Evolutionary conservation across 2,329 filamentous ascomycete species (phyloP).

Genomic region (Lachnellula suecica): DNA sequence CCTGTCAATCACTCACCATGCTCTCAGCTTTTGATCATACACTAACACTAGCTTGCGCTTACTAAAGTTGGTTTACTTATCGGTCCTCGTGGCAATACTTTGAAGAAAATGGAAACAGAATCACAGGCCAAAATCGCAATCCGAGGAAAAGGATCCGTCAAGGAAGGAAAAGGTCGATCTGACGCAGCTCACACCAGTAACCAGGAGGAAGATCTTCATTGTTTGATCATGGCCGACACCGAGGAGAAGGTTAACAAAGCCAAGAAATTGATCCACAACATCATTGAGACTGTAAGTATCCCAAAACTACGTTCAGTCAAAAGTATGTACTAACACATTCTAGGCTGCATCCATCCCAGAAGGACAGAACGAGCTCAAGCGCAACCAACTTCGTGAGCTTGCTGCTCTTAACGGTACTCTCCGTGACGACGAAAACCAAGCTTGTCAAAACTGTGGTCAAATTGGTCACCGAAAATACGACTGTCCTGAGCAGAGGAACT

Average conservation of each 20-base stretch:
- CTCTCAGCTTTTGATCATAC: slow-evolving; percentile 36
- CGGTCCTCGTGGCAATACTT: slow-evolving; percentile 98
- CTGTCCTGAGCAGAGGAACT: slow-evolving; percentile 96
- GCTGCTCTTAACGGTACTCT: slow-evolving; percentile 98
- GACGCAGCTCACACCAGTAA: slow-evolving; percentile 99
- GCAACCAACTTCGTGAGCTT: slow-evolving; percentile 96
- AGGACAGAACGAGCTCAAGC: slow-evolving; percentile 97
- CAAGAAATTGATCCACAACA: slow-evolving; percentile 96
- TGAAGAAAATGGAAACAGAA: slow-evolving; percentile 99
- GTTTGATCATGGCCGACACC: slow-evolving; percentile 98
- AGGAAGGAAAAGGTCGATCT: slow-evolving; percentile 98
- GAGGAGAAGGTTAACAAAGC: slow-evolving; percentile 99
- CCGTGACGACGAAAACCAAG: slow-evolving; percentile 98
- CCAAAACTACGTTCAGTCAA: neutral
- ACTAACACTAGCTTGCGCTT: slow-evolving; percentile 92
- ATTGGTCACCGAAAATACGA: slow-evolving; percentile 99
- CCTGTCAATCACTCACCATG: slow-evolving; percentile 35
- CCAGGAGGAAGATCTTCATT: slow-evolving; percentile 99
- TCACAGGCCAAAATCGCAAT: slow-evolving; percentile 98
- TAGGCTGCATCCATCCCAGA: slow-evolving; percentile 98
- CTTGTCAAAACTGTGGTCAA: slow-evolving; percentile 98
- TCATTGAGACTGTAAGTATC: slow-evolving; percentile 89
- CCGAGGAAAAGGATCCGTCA: slow-evolving; percentile 98
- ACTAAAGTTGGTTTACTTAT: slow-evolving; percentile 99
- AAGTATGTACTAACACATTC: slow-evolving; percentile 30